Evolutionary conservation across 257 asterid genomes (phyloP).

Genomic region (Solanum rostratum): DNA sequence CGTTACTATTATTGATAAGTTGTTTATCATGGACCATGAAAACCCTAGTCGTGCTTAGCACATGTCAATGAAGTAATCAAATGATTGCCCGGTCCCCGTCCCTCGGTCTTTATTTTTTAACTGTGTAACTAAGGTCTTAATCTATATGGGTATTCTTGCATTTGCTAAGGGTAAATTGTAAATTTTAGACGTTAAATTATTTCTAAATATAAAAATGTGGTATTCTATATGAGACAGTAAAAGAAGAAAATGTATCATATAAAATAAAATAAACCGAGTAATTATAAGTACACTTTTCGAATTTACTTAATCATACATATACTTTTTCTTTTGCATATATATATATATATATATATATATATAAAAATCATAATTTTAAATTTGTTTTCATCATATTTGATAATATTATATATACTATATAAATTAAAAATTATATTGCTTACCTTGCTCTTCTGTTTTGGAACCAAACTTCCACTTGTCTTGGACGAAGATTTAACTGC

Average conservation of each 20-base stretch:
- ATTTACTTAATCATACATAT: too few relatives aligned
- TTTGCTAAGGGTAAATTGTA: background rate
- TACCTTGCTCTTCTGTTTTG: conserved; percentile 94
- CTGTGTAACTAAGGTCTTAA: background rate
- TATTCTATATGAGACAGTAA: too few relatives aligned
- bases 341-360: too few relatives aligned
- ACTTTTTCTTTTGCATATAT: too few relatives aligned
- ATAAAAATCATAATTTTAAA: too few relatives aligned
- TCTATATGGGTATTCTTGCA: background rate
- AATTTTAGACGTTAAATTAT: background rate
- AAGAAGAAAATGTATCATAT: background rate
- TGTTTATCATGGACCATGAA: background rate
- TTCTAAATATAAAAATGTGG: too few relatives aligned
- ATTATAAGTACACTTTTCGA: too few relatives aligned
- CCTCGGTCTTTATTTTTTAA: rapidly evolving
- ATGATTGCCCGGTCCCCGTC: background rate
- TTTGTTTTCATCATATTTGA: background rate
- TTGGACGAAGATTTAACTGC: conserved; percentile 78
- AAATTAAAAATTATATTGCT: background rate
- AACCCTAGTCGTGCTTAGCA: background rate
- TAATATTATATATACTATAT: background rate
- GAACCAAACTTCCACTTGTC: conserved; percentile 97
- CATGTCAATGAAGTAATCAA: background rate
- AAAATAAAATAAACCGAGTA: background rate
- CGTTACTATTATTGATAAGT: background rate